A percentile compares a stretch with the other conserved stretches of the same genome.
Evolutionary conservation across 805 yeast genomes (phyloP).

Genomic region (Pichia occidentalis): DNA sequence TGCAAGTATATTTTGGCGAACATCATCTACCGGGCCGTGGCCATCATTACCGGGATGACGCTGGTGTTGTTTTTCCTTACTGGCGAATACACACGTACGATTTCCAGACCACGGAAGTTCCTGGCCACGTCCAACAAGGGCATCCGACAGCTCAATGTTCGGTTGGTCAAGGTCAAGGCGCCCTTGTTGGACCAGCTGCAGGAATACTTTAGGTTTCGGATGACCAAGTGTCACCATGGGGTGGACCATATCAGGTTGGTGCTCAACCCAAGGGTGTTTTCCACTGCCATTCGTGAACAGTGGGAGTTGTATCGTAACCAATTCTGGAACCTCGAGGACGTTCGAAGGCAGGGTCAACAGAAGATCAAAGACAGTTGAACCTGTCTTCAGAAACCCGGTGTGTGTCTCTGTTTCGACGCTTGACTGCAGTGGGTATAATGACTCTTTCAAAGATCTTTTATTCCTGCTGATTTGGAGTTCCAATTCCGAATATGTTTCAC

Average conservation of each 20-base stretch:
- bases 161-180: slow-evolving; percentile 57
- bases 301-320: slow-evolving; percentile 94
- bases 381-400: too few relatives aligned
- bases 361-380: not conserved
- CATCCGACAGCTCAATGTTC: slow-evolving; percentile 70
- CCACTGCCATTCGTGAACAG: slow-evolving; percentile 77
- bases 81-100: slow-evolving; percentile 85
- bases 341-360: slow-evolving; percentile 36
- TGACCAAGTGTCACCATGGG: slow-evolving; percentile 52
- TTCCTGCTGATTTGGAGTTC: too few relatives aligned
- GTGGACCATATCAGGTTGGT: slow-evolving; percentile 75
- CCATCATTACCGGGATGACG: slow-evolving; percentile 60
- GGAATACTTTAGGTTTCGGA: not conserved
- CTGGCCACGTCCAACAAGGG: slow-evolving; percentile 84
- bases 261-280: slow-evolving; percentile 73
- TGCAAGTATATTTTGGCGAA: slow-evolving; percentile 29
- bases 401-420: too few relatives aligned
- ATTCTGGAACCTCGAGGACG: slow-evolving; percentile 84
- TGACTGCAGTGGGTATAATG: too few relatives aligned
- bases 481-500: too few relatives aligned
- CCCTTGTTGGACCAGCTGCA: slow-evolving; percentile 8
- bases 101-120: slow-evolving; percentile 74
- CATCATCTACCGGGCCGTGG: slow-evolving; percentile 44
- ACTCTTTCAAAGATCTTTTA: too few relatives aligned
- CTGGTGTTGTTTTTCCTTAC: slow-evolving; percentile 72